These are phyloP conservation scores for Tanozyma kutaoensis DNA, from an alignment of 805 yeast genomes.

Conservation along the genomic window DNA sequence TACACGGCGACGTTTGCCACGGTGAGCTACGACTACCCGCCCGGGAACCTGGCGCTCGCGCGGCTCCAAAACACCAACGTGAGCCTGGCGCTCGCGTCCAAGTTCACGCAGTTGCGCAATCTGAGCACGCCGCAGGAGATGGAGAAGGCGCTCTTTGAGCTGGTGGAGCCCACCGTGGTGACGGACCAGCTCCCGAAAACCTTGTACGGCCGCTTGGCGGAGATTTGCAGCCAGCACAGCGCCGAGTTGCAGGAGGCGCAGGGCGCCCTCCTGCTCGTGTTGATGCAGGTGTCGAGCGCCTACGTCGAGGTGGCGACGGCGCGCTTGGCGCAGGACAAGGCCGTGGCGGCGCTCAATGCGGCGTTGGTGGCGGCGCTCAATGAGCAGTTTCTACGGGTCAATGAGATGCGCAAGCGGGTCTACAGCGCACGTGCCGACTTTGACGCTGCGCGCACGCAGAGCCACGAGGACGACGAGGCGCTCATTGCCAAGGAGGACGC, in stretches of 20 bases:
- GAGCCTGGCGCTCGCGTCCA: constrained; percentile 41
- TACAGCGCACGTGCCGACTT: constrained; percentile 58
- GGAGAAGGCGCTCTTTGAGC: constrained; percentile 35
- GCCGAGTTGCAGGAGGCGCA: constrained; percentile 27
- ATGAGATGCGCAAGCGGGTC: constrained; percentile 51
- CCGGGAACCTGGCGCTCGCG: constrained; percentile 31
- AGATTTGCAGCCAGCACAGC: constrained; percentile 38
- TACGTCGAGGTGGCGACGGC: constrained; percentile 54
- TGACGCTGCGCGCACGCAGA: constrained; percentile 54
- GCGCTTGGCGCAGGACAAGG: constrained; percentile 57
- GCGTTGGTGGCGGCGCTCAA: constrained; percentile 40
- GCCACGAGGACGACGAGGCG: constrained; percentile 25
- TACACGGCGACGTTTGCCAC: constrained; percentile 49
- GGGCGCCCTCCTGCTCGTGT: constrained; percentile 37
- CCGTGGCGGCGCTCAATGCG: constrained; percentile 45
- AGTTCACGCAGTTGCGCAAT: constrained; percentile 44
- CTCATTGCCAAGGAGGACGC: constrained; percentile 59
- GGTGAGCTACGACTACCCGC: constrained; percentile 75
- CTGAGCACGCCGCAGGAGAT: constrained; percentile 59
- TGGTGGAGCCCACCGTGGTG: constrained; percentile 16
- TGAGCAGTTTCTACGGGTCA: constrained; percentile 47
- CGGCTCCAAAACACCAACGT: constrained; percentile 58
- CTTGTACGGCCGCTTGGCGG: constrained; percentile 56
- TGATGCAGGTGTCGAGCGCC: constrained; percentile 40
- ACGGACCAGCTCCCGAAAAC: constrained; percentile 46